These are phyloP conservation scores for Zygosaccharomyces kombuchaensis DNA, from an alignment of 805 yeast species.

Conservation along the genomic window DNA sequence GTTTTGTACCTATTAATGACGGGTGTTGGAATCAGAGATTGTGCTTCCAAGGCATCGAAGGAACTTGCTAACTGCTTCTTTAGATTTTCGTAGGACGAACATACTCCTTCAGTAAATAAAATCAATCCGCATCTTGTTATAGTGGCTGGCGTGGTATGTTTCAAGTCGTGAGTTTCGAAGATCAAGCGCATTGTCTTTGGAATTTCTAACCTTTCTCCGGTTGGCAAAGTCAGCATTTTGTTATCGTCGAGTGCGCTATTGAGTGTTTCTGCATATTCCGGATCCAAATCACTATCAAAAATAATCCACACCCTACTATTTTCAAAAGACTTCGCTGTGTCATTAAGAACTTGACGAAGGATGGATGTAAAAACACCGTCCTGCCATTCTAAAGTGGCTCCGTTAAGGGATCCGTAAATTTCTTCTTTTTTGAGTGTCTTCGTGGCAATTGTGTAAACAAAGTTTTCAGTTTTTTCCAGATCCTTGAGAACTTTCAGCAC, in stretches of 20 bases:
- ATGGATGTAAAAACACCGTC: conserved; percentile 79
- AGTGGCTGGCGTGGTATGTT: conserved; percentile 82
- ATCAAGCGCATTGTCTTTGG: conserved; percentile 61
- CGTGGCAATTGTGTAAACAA: conserved; percentile 57
- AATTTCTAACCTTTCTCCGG: conserved; percentile 75
- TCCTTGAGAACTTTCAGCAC: conserved; percentile 43
- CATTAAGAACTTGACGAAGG: conserved; percentile 48
- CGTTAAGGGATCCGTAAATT: conserved; percentile 67
- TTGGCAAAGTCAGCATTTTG: conserved; percentile 72
- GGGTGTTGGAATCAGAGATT: background rate
- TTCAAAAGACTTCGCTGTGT: conserved; percentile 20
- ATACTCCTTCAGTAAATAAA: conserved; percentile 47
- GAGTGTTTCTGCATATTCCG: conserved; percentile 86
- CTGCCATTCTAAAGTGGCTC: conserved; percentile 82
- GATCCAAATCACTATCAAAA: conserved; percentile 91
- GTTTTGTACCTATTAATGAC: background rate
- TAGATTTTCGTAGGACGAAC: conserved; percentile 4
- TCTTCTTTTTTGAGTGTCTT: conserved; percentile 64
- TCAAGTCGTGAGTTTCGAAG: conserved; percentile 70
- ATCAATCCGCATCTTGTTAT: conserved; percentile 89
- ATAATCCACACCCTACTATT: conserved; percentile 70
- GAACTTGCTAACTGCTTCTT: background rate
- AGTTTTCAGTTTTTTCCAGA: conserved; percentile 37
- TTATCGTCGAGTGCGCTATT: conserved; percentile 92
- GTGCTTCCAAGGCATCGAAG: background rate